phyloP scores from a whole-genome alignment of 2,329 filamentous ascomycete species.

The Myotisia sp. region DNA sequence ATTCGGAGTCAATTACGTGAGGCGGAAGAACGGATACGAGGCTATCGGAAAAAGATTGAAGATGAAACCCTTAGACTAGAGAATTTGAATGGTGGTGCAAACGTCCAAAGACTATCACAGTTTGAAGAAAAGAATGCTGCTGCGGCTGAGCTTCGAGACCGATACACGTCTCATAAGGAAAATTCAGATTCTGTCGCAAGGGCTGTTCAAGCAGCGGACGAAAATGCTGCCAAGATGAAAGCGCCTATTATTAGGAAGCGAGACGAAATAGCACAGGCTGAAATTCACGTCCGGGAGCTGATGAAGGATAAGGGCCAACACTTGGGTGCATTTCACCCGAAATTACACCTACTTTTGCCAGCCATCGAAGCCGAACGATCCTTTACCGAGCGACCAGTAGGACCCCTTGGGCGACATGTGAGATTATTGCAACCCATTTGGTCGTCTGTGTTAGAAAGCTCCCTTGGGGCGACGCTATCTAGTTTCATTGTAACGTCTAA shows the following conservation, averaged over 20 bases:
- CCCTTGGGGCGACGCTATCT: conserved; percentile 54
- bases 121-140: conserved; percentile 44
- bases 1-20: conserved; percentile 46
- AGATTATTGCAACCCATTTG: conserved; percentile 65
- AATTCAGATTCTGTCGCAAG: conserved; percentile 23
- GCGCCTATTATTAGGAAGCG: conserved; percentile 31
- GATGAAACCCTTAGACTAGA: conserved; percentile 44
- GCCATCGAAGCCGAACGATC: conserved; percentile 55
- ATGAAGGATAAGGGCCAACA: conserved; percentile 44
- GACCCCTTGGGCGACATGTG: conserved; percentile 68
- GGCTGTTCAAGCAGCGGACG: conserved; percentile 23
- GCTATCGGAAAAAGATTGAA: conserved; percentile 32
- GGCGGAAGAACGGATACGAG: conserved; percentile 32
- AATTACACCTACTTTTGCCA: conserved; percentile 49
- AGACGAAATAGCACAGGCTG: conserved; percentile 40
- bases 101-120: conserved; percentile 46
- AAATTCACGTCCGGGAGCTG: conserved; percentile 40
- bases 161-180: conserved; percentile 30
- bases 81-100: conserved; percentile 54
- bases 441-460: conserved; percentile 67
- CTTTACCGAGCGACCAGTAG: conserved; percentile 61
- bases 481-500: conserved; percentile 72
- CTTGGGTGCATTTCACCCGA: conserved; percentile 49
- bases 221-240: conserved; percentile 16
- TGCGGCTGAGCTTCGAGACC: conserved; percentile 32